phyloP scores from a whole-genome alignment of 352 stramenopile genomes.

The Pythium aristosporum region DNA sequence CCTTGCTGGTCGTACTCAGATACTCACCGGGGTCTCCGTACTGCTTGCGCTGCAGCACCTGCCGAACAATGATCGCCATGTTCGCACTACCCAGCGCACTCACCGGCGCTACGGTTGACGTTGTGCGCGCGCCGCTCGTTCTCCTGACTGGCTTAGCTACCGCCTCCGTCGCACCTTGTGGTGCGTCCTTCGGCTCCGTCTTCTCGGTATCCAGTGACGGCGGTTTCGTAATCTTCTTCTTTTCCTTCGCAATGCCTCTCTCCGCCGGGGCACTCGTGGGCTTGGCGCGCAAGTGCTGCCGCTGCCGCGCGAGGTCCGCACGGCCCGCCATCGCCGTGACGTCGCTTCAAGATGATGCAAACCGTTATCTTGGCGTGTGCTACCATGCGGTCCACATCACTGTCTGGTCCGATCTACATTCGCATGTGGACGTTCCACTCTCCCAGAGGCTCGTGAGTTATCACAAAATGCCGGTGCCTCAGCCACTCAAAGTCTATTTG shows the following conservation, averaged over 20 bases:
- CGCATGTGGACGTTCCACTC: neutral
- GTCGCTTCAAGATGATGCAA: conserved; percentile 4
- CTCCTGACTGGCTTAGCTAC: neutral
- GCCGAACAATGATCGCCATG: conserved; percentile 38
- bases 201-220: neutral
- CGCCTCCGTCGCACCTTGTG: neutral
- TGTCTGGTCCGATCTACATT: neutral
- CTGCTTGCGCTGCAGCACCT: conserved; percentile 49
- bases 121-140: neutral
- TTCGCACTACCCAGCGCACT: neutral
- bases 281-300: conserved; percentile 25
- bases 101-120: neutral
- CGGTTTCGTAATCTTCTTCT: neutral
- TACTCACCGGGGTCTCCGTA: conserved; percentile 41
- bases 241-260: neutral
- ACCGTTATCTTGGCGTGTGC: neutral
- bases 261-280: neutral
- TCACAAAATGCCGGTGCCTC: conserved; percentile 7
- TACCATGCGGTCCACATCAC: neutral
- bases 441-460: conserved; percentile 11
- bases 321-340: neutral
- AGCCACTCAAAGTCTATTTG: neutral
- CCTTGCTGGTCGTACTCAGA: conserved; percentile 37
- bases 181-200: neutral
- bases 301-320: conserved; percentile 23